These are phyloP conservation scores for Rhynchospora breviuscula DNA, from an alignment of 176 grass and related monocot species.

Conservation along the genomic window DNA sequence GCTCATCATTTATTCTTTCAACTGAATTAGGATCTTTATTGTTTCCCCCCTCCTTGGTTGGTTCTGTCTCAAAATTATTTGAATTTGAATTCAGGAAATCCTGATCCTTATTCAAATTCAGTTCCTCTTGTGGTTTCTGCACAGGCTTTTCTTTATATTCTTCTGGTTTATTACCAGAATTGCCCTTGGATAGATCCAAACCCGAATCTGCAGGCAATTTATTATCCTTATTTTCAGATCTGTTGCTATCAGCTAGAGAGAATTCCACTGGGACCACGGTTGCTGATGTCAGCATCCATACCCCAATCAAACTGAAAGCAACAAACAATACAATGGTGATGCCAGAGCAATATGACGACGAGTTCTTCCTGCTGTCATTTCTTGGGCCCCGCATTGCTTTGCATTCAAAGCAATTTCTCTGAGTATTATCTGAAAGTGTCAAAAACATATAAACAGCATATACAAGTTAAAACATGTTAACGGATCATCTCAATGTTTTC, in stretches of 20 bases:
- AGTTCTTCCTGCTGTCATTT: constrained; percentile 4
- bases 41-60: not conserved
- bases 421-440: not conserved
- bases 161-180: constrained; percentile 4
- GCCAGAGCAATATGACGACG: constrained; percentile 39
- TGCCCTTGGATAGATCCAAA: constrained; percentile 12
- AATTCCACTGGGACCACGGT: constrained; percentile 59
- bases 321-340: constrained; percentile 45
- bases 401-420: constrained; percentile 11
- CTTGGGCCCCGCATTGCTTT: constrained; percentile 24
- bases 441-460: not conserved
- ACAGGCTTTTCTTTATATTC: constrained; percentile 14
- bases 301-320: constrained; percentile 54
- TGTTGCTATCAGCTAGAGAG: constrained; percentile 24
- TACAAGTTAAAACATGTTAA: not conserved
- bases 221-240: constrained; percentile 26
- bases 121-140: constrained; percentile 8
- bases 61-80: constrained; percentile 16
- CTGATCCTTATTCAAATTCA: constrained; percentile 17
- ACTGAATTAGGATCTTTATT: not conserved
- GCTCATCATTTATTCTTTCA: constrained; percentile 7
- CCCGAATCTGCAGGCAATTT: constrained; percentile 7
- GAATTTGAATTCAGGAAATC: constrained; percentile 14
- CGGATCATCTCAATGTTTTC: not conserved
- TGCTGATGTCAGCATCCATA: constrained; percentile 70